Percentiles rank a stretch among this genome's conserved stretches.
phyloP scores from a whole-genome alignment of 768 basidiomycete species.

The Mycena venus region DNA sequence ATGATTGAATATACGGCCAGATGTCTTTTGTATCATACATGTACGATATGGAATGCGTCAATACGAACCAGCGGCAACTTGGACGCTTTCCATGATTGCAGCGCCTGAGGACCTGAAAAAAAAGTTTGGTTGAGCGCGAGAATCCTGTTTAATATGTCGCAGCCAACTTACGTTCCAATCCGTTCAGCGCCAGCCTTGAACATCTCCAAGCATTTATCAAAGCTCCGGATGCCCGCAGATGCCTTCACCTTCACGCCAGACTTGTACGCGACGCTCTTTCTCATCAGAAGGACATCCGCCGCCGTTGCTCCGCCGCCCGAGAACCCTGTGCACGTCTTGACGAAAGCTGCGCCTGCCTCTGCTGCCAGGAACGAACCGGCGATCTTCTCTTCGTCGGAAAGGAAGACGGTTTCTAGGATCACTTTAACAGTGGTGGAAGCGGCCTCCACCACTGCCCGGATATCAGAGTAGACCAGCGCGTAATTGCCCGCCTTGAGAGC shows the following conservation, averaged over 20 bases:
- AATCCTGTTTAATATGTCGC: neutral
- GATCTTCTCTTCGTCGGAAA: conserved; percentile 60
- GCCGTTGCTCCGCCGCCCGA: conserved; percentile 60
- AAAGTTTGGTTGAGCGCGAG: neutral
- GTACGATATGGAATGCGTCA: conserved; percentile 9
- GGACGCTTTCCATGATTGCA: conserved; percentile 40
- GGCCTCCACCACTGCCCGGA: conserved; percentile 53
- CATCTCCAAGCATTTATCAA: conserved; percentile 62
- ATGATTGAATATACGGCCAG: neutral
- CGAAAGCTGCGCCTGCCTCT: conserved; percentile 64
- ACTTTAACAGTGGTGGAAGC: conserved; percentile 59
- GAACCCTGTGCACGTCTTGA: conserved; percentile 70
- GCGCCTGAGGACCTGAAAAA: conserved; percentile 42
- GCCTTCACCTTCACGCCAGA: conserved; percentile 63
- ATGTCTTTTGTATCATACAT: neutral
- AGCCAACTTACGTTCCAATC: conserved; percentile 67
- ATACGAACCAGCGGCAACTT: conserved; percentile 28
- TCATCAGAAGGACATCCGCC: conserved; percentile 61
- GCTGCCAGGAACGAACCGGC: conserved; percentile 61
- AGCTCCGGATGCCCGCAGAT: conserved; percentile 63
- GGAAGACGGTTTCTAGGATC: conserved; percentile 65
- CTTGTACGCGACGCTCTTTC: conserved; percentile 53
- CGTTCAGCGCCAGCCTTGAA: conserved; percentile 64
- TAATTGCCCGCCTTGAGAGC: conserved; percentile 57
- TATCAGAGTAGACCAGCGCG: conserved; percentile 52